Evolutionary conservation across 305 asterid species (phyloP), one percentile per base, ranked within the genome.

Genomic region (Striga hermonthica): DNA sequence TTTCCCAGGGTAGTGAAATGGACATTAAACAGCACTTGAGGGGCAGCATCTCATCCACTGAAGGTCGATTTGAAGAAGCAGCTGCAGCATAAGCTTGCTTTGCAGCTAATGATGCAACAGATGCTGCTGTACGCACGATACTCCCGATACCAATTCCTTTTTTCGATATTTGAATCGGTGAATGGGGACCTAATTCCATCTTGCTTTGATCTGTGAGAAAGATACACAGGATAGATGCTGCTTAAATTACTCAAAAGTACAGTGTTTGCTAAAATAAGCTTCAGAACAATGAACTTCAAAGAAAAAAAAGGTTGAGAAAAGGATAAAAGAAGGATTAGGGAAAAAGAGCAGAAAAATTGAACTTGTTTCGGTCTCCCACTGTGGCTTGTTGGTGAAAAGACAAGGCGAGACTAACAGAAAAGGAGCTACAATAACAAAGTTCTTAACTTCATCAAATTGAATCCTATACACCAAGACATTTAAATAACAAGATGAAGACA

Each of bases 1-100:
- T 74, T 71, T 90, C 99, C 99, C 97, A 93, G 6, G 99, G 95
- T 73, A 93, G 68, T 22, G 99, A 93, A 71, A 93, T 70, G 62
- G 99, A 93, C 92, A 93, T 93, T 65, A 93, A 78, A 76, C 99
- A 88, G 84, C 99, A 93, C 73, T 81, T 90, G 38, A 93, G 90
- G 73, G 97, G 96, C 38, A 79, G 80, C 97, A 93, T 88, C 81
- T 83, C 95, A 55, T 80, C 97, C 15, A 83, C 86, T 48, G 93
- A 71, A 69, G 70, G 81, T 37, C 82, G 83, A 14, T 73, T 74
- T 60, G 98, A 73, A 35, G 97, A 84, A 63, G 98, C 96, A 62
- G 96, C 97, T 48, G 94, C 96, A 65, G 96, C 97, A 56, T 93
- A 93, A 40, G 96, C 99, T 13, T 93, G 86, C 80, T 90, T 93